Evolutionary conservation across 2,329 filamentous ascomycete species (phyloP), one percentile per base, ranked within the genome.

Genomic region (Elsinoe australis): DNA sequence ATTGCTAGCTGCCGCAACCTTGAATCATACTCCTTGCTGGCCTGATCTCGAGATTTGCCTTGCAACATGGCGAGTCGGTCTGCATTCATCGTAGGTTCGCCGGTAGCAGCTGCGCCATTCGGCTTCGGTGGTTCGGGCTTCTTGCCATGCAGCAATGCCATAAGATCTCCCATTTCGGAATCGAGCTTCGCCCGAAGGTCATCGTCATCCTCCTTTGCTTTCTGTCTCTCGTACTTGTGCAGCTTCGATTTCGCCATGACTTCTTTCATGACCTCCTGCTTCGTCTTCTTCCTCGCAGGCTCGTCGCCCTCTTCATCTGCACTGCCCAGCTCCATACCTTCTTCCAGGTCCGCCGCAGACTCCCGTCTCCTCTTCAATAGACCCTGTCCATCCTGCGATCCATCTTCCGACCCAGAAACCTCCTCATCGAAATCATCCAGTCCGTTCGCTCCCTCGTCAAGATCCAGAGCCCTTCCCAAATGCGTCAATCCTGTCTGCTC

Each of bases 241-340:
- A 86, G 74, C 63, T 98, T 98, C 1, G 90, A 96, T 67, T 98
- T 98, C 52, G 89, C 87, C 56, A 98, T 95, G 52, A 98, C 76
- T 66, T 98, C 94, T 60, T 95, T 85, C 87, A 96, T 95, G 42
- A 98, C 86, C 66, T 98, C 92, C 47, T 92, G 85, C 68, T 95
- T 96, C 2, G 83, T 83, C 71, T 95, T 98, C 66, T 95, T 95
- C 51, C 83, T 78, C 58, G 90, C 84, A 0, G 87, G 88, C 53
- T 82, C 70, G 15, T 73, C 73, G 28, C 73, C 72, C 4, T 53
- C 55, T 14, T 69, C 70, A 4, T 71, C 71, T 3, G 68, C 70
- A 1, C 52, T 57, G 6, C 56, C 55, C 5, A 59, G 59, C 2
- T 71, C 73, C 2, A 71, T 73, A 1, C 69, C 73, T 22, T 71